Percentiles rank a stretch among this genome's conserved stretches.
Conservation (phyloP, 164 flowering plant species). For the Macadamia integrifolia region DNA sequence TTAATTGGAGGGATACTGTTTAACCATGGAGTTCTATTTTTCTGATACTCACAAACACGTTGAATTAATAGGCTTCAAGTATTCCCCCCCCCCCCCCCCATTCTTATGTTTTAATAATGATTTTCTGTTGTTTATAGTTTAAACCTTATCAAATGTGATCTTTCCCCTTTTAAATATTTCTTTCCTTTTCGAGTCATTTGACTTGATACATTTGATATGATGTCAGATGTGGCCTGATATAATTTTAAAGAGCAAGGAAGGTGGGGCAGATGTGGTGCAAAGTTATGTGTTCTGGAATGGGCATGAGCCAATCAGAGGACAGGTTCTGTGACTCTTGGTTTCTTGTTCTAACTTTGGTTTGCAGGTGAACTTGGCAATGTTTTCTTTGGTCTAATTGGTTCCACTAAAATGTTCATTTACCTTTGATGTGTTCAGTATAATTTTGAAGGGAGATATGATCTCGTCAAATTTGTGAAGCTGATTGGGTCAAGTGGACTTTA, state of each 20-base stretch:
- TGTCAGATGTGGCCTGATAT: constrained; percentile 94
- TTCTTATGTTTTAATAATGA: no score
- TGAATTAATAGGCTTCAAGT: no score
- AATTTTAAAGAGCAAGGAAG: constrained; percentile 85
- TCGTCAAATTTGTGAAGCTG: constrained; percentile 79
- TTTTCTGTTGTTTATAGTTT: no score
- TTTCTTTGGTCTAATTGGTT: background rate
- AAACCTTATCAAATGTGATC: no score
- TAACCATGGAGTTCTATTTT: no score
- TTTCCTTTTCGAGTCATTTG: background rate
- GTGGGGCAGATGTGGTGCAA: constrained; percentile 86
- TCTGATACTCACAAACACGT: no score
- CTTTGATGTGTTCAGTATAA: constrained; percentile 40
- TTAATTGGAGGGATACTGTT: no score
- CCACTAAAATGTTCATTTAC: constrained; percentile 5
- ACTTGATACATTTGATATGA: constrained; percentile 8
- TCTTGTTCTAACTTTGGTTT: background rate
- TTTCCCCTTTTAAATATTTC: no score
- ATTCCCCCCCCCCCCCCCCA: no score
- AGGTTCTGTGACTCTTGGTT: constrained; percentile 36
- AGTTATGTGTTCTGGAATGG: constrained; percentile 87
- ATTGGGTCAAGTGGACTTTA: constrained; percentile 77
- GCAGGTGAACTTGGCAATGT: background rate
- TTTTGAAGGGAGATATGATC: constrained; percentile 77
- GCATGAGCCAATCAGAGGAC: constrained; percentile 85